Evolutionary conservation across 1,284 basidiomycete species (phyloP).

Genomic region (Prillingera fragicola): DNA sequence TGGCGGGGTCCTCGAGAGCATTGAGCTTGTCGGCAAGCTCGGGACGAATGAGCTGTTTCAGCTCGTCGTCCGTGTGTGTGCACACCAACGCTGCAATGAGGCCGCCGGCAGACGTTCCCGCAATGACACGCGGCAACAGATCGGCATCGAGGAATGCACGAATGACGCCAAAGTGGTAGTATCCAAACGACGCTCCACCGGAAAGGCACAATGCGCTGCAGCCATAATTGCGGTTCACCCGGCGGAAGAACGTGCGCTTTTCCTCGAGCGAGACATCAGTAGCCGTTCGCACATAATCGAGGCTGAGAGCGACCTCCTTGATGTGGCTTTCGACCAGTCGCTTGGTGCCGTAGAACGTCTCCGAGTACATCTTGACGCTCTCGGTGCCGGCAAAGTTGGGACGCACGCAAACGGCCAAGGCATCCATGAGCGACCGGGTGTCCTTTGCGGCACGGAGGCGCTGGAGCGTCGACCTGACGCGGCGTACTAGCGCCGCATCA

Average conservation of each 20-base stretch:
- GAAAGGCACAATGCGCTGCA: constrained; percentile 86
- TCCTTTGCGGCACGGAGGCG: constrained; percentile 54
- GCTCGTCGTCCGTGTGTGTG: constrained; percentile 83
- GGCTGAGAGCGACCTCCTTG: constrained; percentile 65
- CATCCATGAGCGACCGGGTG: constrained; percentile 75
- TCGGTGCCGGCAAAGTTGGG: constrained; percentile 95
- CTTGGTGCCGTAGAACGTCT: constrained; percentile 85
- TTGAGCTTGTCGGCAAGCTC: constrained; percentile 81
- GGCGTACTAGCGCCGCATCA: constrained; percentile 58
- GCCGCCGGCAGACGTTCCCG: constrained; percentile 87
- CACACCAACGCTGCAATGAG: constrained; percentile 74
- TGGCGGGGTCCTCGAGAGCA: constrained; percentile 78
- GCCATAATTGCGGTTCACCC: constrained; percentile 80
- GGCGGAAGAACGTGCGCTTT: constrained; percentile 88
- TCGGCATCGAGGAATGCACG: constrained; percentile 84
- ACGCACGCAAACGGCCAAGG: constrained; percentile 85
- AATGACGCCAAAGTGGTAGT: constrained; percentile 72
- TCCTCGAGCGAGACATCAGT: constrained; percentile 72
- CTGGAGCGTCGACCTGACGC: constrained; percentile 38
- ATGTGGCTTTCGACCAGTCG: constrained; percentile 82
- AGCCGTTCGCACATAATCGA: constrained; percentile 69
- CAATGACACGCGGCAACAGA: constrained; percentile 79
- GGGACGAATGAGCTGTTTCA: constrained; percentile 69
- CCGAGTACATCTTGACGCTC: constrained; percentile 77
- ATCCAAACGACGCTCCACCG: constrained; percentile 90